A percentile compares a stretch with the other conserved stretches of the same genome.
Conservation (phyloP, 2,329 filamentous ascomycete genomes). For the Scleromitrula shiraiana region DNA sequence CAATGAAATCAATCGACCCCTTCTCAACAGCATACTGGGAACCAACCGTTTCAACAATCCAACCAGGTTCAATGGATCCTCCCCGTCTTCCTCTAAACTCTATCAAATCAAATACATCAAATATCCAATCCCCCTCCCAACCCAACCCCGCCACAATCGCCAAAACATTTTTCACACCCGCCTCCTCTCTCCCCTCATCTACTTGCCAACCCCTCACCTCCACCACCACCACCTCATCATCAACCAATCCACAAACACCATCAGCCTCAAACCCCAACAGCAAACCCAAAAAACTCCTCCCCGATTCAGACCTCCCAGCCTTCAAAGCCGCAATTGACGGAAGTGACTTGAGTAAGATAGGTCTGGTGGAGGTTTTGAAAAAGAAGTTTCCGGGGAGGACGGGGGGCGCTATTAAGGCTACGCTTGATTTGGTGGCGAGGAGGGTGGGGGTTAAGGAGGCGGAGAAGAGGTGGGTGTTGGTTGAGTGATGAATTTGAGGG, state of each 20-base stretch:
- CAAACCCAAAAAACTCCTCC: conserved; percentile 23
- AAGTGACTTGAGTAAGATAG: conserved; percentile 64
- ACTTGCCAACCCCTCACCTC: neutral
- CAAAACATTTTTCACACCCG: neutral
- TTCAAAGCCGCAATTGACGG: conserved; percentile 66
- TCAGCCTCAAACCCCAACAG: neutral
- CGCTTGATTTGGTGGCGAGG: conserved; percentile 57
- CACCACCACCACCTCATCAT: neutral
- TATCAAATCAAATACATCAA: conserved; percentile 18
- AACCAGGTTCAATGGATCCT: conserved; percentile 26
- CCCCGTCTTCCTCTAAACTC: conserved; percentile 29
- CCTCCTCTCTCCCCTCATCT: neutral
- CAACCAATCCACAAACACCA: neutral
- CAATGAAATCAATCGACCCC: conserved; percentile 62
- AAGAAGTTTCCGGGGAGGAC: conserved; percentile 64
- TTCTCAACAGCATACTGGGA: conserved; percentile 78
- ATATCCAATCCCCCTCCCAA: neutral
- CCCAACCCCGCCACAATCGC: neutral
- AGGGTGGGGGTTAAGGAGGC: conserved; percentile 47
- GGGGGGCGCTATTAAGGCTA: conserved; percentile 63
- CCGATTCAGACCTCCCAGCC: conserved; percentile 20
- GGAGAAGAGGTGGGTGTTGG: conserved; percentile 25
- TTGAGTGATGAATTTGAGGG: too few species aligned
- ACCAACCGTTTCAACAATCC: conserved; percentile 6
- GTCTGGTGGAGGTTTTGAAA: conserved; percentile 67